phyloP scores from a whole-genome alignment of 106 monocot genomes.

The Amphibolis antarctica region DNA sequence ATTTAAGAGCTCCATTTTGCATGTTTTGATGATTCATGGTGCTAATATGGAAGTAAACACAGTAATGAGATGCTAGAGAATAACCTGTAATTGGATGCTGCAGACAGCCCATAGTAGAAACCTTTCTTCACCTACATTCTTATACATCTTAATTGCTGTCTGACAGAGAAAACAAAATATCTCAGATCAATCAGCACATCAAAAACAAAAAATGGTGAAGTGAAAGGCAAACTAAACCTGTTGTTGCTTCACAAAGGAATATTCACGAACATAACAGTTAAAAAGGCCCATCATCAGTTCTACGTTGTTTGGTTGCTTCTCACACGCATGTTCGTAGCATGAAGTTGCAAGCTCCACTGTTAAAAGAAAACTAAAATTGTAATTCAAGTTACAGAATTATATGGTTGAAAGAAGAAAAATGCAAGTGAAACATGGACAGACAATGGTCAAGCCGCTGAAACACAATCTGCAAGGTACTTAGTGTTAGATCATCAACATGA shows the following conservation, averaged over 20 bases:
- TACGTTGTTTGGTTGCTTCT: constrained; percentile 71
- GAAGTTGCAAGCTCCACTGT: constrained; percentile 95
- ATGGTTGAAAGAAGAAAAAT: constrained; percentile 1
- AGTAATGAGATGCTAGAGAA: neutral
- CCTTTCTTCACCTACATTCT: constrained; percentile 84
- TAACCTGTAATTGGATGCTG: constrained; percentile 91
- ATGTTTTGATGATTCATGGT: too few relatives aligned
- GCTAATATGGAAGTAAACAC: neutral
- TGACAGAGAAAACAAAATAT: constrained; percentile 32
- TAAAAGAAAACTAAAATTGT: constrained; percentile 6
- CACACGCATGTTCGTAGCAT: constrained; percentile 90
- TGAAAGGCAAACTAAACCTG: constrained; percentile 34
- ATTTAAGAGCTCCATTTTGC: too few relatives aligned
- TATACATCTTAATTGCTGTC: constrained; percentile 99
- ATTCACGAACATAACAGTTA: constrained; percentile 92
- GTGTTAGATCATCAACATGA: constrained; percentile 85
- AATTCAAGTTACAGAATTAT: neutral
- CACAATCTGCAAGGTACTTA: constrained; percentile 93
- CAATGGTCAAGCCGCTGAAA: constrained; percentile 85
- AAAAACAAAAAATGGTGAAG: neutral
- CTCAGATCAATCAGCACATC: neutral
- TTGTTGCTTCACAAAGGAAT: constrained; percentile 91
- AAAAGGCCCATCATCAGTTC: constrained; percentile 94
- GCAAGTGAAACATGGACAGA: constrained; percentile 12
- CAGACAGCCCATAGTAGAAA: constrained; percentile 98